Evolutionary conservation across 495 filamentous ascomycete species (phyloP).

Genomic region (Annulohypoxylon bovei): DNA sequence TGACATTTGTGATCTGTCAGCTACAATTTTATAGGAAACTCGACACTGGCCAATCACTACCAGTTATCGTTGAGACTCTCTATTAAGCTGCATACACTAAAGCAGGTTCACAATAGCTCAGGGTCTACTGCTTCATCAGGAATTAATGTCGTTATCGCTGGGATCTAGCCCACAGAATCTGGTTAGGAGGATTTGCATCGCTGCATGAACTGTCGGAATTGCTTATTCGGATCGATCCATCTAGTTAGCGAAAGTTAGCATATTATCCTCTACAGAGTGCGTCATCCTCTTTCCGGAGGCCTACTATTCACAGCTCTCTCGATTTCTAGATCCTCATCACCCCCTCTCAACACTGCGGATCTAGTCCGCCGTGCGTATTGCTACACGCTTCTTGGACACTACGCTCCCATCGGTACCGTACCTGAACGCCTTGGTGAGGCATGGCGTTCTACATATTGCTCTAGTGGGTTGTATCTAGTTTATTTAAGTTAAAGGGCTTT

Average conservation of each 20-base stretch:
- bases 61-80: background rate
- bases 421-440: background rate
- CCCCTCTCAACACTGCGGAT: background rate
- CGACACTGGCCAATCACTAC: constrained; percentile 15
- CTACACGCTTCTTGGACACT: background rate
- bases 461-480: background rate
- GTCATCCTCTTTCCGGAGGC: constrained; percentile 1
- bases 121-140: constrained; percentile 12
- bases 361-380: background rate
- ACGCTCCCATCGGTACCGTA: background rate
- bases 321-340: background rate
- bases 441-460: constrained; percentile 9
- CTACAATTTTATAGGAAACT: constrained; percentile 12
- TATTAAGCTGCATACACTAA: constrained; percentile 13
- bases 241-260: constrained; percentile 1
- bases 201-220: constrained; percentile 18
- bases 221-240: constrained; percentile 17
- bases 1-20: constrained; percentile 8
- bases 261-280: constrained; percentile 2
- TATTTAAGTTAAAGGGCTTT: background rate
- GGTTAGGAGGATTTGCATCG: background rate
- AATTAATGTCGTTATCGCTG: constrained; percentile 2
- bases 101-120: constrained; percentile 28
- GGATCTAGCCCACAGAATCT: background rate
- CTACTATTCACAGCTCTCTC: background rate